These are phyloP conservation scores for Amphibolis antarctica DNA, from an alignment of 106 monocot genomes.

Conservation along the genomic window DNA sequence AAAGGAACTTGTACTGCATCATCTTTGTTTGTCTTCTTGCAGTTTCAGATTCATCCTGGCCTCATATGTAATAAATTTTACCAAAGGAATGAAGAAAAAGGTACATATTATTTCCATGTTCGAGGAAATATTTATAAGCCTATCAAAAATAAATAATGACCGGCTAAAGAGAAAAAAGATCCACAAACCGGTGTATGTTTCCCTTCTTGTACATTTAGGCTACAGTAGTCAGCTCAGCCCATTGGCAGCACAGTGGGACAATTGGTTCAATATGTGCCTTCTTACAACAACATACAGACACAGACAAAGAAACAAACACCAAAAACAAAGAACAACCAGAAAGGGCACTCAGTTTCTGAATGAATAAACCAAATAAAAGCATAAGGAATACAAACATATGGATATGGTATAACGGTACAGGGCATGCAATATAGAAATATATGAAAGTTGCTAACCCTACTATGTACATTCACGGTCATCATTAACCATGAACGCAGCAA, in stretches of 20 bases:
- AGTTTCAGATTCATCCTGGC: constrained; percentile 14
- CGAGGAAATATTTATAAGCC: constrained; percentile 40
- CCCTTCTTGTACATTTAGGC: constrained; percentile 73
- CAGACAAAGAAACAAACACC: constrained; percentile 84
- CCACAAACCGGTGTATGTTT: constrained; percentile 66
- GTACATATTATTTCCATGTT: constrained; percentile 16
- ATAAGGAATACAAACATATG: constrained; percentile 14
- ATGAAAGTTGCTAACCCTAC: constrained; percentile 22
- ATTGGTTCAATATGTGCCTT: constrained; percentile 77
- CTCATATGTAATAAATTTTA: constrained; percentile 14
- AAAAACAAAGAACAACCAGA: constrained; percentile 82
- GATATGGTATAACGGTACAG: neutral
- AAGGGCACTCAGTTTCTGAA: constrained; percentile 60
- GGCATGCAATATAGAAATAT: constrained; percentile 3
- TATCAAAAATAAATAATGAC: constrained; percentile 53
- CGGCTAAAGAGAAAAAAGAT: constrained; percentile 64
- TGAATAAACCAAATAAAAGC: constrained; percentile 28
- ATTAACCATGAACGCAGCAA: constrained; percentile 10
- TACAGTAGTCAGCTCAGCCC: constrained; percentile 73
- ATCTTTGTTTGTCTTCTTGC: constrained; percentile 24
- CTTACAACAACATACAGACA: constrained; percentile 73
- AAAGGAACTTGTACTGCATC: constrained; percentile 18
- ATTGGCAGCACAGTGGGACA: constrained; percentile 83
- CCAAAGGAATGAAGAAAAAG: constrained; percentile 14
- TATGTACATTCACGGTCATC: constrained; percentile 5